Evolutionary conservation across 2,329 filamentous ascomycete genomes (phyloP), one percentile per base, ranked within the genome.

Genomic region (Colletotrichum godetiae): DNA sequence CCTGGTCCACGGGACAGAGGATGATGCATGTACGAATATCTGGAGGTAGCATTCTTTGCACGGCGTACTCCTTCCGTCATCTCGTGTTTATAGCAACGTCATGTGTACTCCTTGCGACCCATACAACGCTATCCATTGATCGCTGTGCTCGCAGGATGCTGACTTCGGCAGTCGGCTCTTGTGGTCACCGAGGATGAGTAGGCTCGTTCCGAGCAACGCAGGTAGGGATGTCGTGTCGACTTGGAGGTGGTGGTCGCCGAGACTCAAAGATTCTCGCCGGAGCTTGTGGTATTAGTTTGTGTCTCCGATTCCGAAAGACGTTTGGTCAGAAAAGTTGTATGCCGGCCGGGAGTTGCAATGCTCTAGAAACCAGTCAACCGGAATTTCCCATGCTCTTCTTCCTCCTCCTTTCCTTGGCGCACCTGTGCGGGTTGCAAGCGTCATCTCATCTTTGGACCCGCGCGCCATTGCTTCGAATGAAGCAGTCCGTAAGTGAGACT

Each of bases 361-460:
- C 46, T 29, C 49, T n/a, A 24, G 24, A 35, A 62, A 57, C 57
- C 57, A 62, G 56, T 49, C 63, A 37, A 67, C 19, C 15, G 49
- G 46, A 31, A 35, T 27, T 22, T 61, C 7, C n/a, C 35, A 57
- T 52, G 46, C n/a, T 71, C 37, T n/a, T 49, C 56, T n/a, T 27
- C 35, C n/a, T 71, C 37, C 11, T 49, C 56, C n/a, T 31, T 29
- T 42, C 29, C 49, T 29, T 67, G 63, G 63, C 52, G 22, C 55
- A 13, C 67, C 59, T 59, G 19, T 24, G 57, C 33, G 11, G 7
- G 27, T 61, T 71, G 68, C 68, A 71, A 66, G 46, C 64, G 52
- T 68, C 53, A 49, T 42, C 35, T 52, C 61, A 46, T 53, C 35
- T 49, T 72, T 57, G 58, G 31, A 31, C 42, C 55, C 33, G 67